phyloP scores from a whole-genome alignment of 2,329 filamentous ascomycete genomes.

The Aspergillus alliaceus region DNA sequence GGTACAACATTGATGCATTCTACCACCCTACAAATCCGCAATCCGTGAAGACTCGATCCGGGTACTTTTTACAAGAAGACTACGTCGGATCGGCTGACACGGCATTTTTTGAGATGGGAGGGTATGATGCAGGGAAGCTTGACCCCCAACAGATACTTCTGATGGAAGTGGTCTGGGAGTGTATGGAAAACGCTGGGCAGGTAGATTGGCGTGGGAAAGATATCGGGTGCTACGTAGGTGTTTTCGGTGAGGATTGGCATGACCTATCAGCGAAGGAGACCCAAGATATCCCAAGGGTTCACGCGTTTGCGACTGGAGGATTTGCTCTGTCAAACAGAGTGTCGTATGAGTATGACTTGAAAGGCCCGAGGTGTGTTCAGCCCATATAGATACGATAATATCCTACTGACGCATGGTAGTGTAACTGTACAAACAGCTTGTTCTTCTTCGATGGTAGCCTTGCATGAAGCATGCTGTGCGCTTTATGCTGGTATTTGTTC shows the following conservation, averaged over 20 bases:
- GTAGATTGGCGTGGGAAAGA: constrained; percentile 29
- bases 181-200: constrained; percentile 32
- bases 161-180: constrained; percentile 34
- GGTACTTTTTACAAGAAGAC: constrained; percentile 34
- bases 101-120: constrained; percentile 27
- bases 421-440: constrained; percentile 36
- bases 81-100: constrained; percentile 22
- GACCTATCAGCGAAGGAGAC: constrained; percentile 20
- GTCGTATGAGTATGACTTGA: constrained; percentile 14
- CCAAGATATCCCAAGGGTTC: constrained; percentile 14
- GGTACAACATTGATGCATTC: constrained; percentile 27
- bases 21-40: constrained; percentile 18
- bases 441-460: constrained; percentile 30
- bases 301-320: constrained; percentile 9
- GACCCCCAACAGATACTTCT: constrained; percentile 36
- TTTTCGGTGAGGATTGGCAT: constrained; percentile 28
- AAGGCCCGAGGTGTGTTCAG: neutral
- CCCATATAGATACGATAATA: constrained; percentile 16
- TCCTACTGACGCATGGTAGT: constrained; percentile 24
- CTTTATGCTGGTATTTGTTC: constrained; percentile 9
- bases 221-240: constrained; percentile 28
- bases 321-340: constrained; percentile 26
- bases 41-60: constrained; percentile 9
- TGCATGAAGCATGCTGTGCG: constrained; percentile 32
- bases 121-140: constrained; percentile 21